These are phyloP conservation scores for Pyrenochaeta sp. DNA, from an alignment of 2,329 filamentous ascomycete species.

Conservation along the genomic window DNA sequence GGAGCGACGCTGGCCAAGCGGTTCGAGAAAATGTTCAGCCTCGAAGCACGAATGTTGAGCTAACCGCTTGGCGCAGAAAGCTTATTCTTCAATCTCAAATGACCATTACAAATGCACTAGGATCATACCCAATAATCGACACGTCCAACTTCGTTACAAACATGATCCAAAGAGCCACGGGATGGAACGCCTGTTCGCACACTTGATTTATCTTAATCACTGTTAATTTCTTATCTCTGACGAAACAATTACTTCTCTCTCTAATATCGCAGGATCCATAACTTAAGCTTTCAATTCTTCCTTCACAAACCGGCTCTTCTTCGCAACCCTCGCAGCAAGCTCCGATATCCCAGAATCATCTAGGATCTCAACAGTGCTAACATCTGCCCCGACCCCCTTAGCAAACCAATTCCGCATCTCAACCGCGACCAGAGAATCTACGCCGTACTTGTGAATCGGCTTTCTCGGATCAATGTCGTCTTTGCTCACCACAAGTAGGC, in stretches of 20 bases:
- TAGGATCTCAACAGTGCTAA: neutral
- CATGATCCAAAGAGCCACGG: no score
- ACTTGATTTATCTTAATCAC: no score
- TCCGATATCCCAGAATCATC: neutral
- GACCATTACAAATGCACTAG: no score
- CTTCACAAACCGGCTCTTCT: neutral
- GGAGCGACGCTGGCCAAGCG: neutral
- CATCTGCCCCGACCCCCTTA: conserved; percentile 17
- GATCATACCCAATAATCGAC: no score
- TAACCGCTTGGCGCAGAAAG: neutral
- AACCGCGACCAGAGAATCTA: conserved; percentile 37
- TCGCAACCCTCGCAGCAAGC: neutral
- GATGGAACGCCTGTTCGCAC: no score
- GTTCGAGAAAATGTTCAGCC: neutral
- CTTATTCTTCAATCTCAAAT: neutral
- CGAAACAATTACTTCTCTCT: no score
- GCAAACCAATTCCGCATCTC: conserved; percentile 34
- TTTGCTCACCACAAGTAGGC: neutral
- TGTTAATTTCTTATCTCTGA: no score
- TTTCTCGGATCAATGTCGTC: conserved; percentile 2
- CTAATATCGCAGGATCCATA: no score
- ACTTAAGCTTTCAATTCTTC: neutral
- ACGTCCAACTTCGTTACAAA: no score
- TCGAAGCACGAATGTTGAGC: neutral
- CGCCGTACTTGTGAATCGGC: conserved; percentile 30